A percentile compares a stretch with the other conserved stretches of the same genome.
Evolutionary conservation across 1,139 yeast genomes (phyloP).

Genomic region (Sugiyamaella castrensis): DNA sequence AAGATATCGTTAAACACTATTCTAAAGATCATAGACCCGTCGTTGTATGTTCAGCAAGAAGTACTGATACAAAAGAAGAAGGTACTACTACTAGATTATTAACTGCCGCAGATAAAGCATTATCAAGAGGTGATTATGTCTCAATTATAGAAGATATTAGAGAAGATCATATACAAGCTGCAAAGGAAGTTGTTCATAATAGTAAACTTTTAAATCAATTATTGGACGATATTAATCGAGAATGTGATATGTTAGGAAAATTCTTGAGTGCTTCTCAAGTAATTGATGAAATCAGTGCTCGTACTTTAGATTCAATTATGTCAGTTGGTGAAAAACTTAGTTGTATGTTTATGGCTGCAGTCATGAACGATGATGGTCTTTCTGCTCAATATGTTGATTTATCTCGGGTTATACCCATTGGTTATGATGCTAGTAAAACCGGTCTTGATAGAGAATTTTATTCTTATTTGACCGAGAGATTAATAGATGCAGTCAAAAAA

Average conservation of each 20-base stretch:
- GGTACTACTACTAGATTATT: constrained; percentile 86
- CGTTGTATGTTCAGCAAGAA: constrained; percentile 93
- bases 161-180: constrained; percentile 75
- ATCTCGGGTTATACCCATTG: constrained; percentile 53
- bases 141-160: constrained; percentile 56
- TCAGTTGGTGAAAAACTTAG: constrained; percentile 91
- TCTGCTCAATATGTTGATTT: constrained; percentile 77
- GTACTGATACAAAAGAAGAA: constrained; percentile 84
- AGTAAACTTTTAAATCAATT: constrained; percentile 47
- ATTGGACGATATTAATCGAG: constrained; percentile 55
- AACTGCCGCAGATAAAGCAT: constrained; percentile 74
- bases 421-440: constrained; percentile 32
- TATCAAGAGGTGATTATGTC: constrained; percentile 43
- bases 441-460: constrained; percentile 62
- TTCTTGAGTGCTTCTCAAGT: constrained; percentile 82
- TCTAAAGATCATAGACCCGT: constrained; percentile 69
- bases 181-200: constrained; percentile 50
- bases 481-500: constrained; percentile 54
- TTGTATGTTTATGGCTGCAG: constrained; percentile 81
- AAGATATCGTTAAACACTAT: constrained; percentile 72
- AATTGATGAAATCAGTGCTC: constrained; percentile 85
- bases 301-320: constrained; percentile 87
- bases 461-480: constrained; percentile 53
- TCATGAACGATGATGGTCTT: constrained; percentile 77
- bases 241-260: constrained; percentile 64